Base-by-base conservation (phyloP, 495 filamentous ascomycete species). In the Aspergillus cristatus region DNA sequence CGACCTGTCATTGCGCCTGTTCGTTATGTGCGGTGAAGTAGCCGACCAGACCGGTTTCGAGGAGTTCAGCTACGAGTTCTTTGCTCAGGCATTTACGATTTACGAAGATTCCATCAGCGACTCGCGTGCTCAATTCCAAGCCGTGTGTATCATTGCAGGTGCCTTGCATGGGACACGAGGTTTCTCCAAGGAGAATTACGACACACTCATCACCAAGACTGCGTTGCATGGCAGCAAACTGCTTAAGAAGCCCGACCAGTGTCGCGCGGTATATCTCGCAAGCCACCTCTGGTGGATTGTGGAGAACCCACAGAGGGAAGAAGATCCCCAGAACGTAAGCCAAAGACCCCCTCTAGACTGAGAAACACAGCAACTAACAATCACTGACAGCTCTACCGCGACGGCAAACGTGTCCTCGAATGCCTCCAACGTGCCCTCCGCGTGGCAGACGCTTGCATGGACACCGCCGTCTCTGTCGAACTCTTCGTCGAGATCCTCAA, bases 381-480 rank as follows among this genome's bases (percentile, higher is more conserved):
- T 6, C 6, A 28, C 14, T 7, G 18, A 17, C 47, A 94, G 85
- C 76, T 95, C 25, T 97, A 97, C 60, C 90, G 90, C 29, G 91
- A 98, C 48, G 93, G 93, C 12, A 97, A 97, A 62, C 78, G 91
- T 24, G 91, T 98, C 6, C 73, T 98, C 11, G 91, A 98, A 58
- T 98, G 91, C 55, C 70, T 98, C 12, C 91, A 97, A 58, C 84
- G 91, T 38, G 93, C 91, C 14, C 78, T 97, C 14, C 84, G 91
- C 34, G 91, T 98, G 6, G 91, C 91, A 2, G 91, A 98, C 60
- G 91, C 91, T 5, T 98, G 91, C 64, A 98, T 98, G 91, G 91
- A 98, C 60, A 89, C 88, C n/a, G 88, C 87, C 7, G 94, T 96
- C 2, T 94, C 86, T 2, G 87, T 97, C 16, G 91, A 98, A 63